Evolutionary conservation across 1,139 yeast genomes (phyloP).

Genomic region (Eremothecium sinecaudum): DNA sequence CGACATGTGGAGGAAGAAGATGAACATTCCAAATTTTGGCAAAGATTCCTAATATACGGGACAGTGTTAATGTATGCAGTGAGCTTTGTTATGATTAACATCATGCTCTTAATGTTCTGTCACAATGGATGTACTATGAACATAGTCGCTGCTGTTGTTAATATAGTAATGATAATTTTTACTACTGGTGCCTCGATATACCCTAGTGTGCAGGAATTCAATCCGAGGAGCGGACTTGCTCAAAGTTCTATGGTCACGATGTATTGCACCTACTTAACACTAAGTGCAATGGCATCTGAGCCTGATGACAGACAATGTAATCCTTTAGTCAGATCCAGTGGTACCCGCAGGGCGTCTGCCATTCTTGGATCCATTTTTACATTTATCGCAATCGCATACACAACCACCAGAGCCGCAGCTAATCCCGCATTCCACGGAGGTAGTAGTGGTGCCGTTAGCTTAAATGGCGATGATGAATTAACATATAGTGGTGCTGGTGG

Average conservation of each 20-base stretch:
- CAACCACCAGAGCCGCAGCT: constrained; percentile 95
- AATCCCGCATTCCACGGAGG: constrained; percentile 48
- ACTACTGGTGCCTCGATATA: constrained; percentile 67
- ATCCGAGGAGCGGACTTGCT: constrained; percentile 93
- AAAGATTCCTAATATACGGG: constrained; percentile 71
- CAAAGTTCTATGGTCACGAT: constrained; percentile 94
- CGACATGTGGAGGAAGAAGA: constrained; percentile 85
- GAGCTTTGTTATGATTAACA: constrained; percentile 57
- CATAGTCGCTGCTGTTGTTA: constrained; percentile 74
- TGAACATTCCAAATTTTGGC: constrained; percentile 63
- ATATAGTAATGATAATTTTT: constrained; percentile 52
- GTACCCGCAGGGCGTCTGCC: constrained; percentile 83
- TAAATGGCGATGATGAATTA: constrained; percentile 30
- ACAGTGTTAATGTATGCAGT: constrained; percentile 77
- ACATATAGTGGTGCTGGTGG: constrained; percentile 40
- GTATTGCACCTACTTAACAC: constrained; percentile 83
- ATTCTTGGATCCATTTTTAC: constrained; percentile 90
- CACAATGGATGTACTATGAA: constrained; percentile 84
- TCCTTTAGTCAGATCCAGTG: constrained; percentile 79
- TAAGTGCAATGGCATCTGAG: constrained; percentile 92
- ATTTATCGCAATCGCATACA: constrained; percentile 89
- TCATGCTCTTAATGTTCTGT: constrained; percentile 81
- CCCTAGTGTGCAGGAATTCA: constrained; percentile 80
- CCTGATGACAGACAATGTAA: constrained; percentile 92
- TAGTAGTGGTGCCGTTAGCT: constrained; percentile 23